Evolutionary conservation across 2,329 filamentous ascomycete species (phyloP).

Genomic region (Coniella vitis): DNA sequence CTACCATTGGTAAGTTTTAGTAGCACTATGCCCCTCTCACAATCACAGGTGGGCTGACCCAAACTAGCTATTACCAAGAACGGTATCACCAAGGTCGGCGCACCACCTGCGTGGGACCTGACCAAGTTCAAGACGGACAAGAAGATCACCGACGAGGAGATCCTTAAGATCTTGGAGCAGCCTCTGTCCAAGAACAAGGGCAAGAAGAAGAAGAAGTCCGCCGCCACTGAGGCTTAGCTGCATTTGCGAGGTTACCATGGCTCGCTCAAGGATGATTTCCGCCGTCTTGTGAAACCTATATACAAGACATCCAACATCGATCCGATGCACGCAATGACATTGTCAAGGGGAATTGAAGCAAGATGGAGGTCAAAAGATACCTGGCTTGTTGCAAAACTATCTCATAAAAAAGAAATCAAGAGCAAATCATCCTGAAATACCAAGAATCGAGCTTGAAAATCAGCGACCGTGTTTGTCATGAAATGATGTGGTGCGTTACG

Average conservation of each 20-base stretch:
- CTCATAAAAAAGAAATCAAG: neutral
- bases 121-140: slow-evolving; percentile 88
- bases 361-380: slow-evolving; percentile 1
- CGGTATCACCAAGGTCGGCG: slow-evolving; percentile 79
- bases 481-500: neutral
- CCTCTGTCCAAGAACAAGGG: slow-evolving; percentile 81
- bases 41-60: slow-evolving; percentile 20
- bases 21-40: slow-evolving; percentile 14
- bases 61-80: slow-evolving; percentile 89
- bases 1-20: slow-evolving; percentile 74
- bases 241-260: neutral
- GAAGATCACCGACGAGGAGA: slow-evolving; percentile 94
- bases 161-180: slow-evolving; percentile 89
- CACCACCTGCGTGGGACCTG: slow-evolving; percentile 67
- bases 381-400: neutral
- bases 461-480: neutral
- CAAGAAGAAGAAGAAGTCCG: slow-evolving; percentile 80
- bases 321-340: neutral
- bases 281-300: neutral
- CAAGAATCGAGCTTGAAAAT: neutral
- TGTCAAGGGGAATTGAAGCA: neutral
- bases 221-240: slow-evolving; percentile 11
- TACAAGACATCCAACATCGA: slow-evolving; percentile 1
- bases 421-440: neutral
- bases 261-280: neutral